Conservation (phyloP, 2,329 filamentous ascomycete genomes). For the Amphichorda felina region DNA sequence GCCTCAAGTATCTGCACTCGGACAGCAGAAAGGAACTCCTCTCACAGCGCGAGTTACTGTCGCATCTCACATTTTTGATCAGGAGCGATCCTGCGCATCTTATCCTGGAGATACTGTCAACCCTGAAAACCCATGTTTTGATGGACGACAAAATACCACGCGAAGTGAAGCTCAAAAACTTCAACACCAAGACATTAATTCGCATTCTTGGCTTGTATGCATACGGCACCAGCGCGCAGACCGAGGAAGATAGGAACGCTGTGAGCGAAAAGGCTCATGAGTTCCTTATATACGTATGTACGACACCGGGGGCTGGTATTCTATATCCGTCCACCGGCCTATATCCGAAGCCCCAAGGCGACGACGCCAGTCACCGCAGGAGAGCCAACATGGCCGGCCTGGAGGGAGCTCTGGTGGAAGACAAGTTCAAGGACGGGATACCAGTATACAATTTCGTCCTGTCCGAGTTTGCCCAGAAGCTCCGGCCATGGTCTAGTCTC, state of each 20-base stretch:
- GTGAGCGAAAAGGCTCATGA: constrained; percentile 62
- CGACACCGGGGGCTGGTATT: constrained; percentile 59
- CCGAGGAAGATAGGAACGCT: constrained; percentile 27
- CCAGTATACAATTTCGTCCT: constrained; percentile 71
- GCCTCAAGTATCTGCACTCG: constrained; percentile 65
- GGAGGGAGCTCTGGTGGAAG: constrained; percentile 58
- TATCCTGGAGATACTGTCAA: constrained; percentile 61
- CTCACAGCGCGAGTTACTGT: constrained; percentile 67
- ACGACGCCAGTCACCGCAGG: constrained; percentile 10
- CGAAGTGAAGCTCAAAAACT: constrained; percentile 60
- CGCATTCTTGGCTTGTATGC: constrained; percentile 63
- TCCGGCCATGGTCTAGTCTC: constrained; percentile 73
- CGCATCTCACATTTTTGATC: constrained; percentile 68
- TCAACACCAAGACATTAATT: constrained; percentile 63
- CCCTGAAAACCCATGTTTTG: constrained; percentile 59
- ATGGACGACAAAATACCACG: constrained; percentile 63
- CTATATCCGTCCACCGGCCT: constrained; percentile 69
- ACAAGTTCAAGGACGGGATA: constrained; percentile 52
- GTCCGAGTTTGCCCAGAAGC: constrained; percentile 63
- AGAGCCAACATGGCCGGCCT: constrained; percentile 34
- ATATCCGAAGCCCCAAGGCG: constrained; percentile 63
- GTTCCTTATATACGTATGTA: constrained; percentile 67
- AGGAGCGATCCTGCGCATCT: constrained; percentile 66
- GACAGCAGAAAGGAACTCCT: constrained; percentile 75
- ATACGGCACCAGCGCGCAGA: constrained; percentile 34